Percentiles rank a stretch among this genome's conserved stretches.
These are phyloP conservation scores for Barnettozyma salicaria DNA, from an alignment of 805 yeast genomes.

Conservation along the genomic window DNA sequence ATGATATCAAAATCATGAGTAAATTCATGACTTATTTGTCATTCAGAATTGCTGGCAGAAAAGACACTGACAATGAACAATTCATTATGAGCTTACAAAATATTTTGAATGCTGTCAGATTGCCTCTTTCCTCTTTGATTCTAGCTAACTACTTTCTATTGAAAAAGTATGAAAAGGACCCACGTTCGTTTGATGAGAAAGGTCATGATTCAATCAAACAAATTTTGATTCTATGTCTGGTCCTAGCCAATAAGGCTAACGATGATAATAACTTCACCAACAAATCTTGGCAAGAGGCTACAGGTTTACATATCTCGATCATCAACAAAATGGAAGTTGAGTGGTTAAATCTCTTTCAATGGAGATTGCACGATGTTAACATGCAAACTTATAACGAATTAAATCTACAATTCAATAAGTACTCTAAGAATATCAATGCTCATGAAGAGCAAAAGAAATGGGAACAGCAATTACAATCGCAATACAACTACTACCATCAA, in stretches of 20 bases:
- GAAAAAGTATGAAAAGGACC: conserved; percentile 42
- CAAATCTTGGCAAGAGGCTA: conserved; percentile 94
- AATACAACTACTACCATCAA: conserved; percentile 8
- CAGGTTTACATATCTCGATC: conserved; percentile 58
- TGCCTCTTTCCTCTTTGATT: conserved; percentile 77
- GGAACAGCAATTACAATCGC: conserved; percentile 10
- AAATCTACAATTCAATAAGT: conserved; percentile 20
- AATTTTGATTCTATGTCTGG: conserved; percentile 59
- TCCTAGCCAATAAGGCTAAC: conserved; percentile 87
- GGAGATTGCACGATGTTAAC: conserved; percentile 45
- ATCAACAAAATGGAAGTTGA: conserved; percentile 64
- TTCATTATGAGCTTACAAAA: conserved; percentile 57
- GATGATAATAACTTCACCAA: conserved; percentile 96
- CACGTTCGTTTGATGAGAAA: conserved; percentile 27
- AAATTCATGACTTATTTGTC: conserved; percentile 73
- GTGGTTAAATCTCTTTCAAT: conserved; percentile 59
- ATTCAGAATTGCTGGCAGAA: conserved; percentile 57
- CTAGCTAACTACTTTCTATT: conserved; percentile 75
- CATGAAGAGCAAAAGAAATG: conserved; percentile 19
- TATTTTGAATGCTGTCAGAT: conserved; percentile 79
- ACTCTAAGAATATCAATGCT: conserved; percentile 19
- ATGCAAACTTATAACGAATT: conserved; percentile 24
- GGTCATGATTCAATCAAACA: conserved; percentile 39
- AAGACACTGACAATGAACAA: conserved; percentile 31
- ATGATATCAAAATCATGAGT: conserved; percentile 73